Conservation (phyloP, 106 monocot genomes). For the Posidonia australis region DNA sequence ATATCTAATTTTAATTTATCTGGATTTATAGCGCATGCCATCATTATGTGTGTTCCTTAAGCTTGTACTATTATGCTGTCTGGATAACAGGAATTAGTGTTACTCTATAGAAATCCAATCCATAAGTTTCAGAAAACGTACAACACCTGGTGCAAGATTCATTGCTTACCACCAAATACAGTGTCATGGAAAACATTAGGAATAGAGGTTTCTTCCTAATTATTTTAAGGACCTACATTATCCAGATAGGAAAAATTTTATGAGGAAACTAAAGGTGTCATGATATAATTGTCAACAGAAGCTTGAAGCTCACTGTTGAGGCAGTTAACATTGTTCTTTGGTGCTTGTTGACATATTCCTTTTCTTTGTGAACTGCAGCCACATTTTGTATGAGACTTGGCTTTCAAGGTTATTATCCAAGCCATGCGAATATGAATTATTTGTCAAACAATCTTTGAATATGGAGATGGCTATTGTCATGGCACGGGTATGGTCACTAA, state of each 20-base stretch:
- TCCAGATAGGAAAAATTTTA: background rate
- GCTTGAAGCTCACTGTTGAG: background rate
- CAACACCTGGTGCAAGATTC: no score
- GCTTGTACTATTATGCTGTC: no score
- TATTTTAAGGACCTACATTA: background rate
- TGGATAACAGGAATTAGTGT: no score
- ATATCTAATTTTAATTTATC: no score
- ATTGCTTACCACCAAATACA: no score
- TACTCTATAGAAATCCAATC: no score
- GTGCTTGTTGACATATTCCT: background rate
- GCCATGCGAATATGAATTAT: conserved; percentile 90
- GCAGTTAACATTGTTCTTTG: background rate
- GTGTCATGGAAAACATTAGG: no score
- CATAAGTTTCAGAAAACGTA: no score
- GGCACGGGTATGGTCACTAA: conserved; percentile 59
- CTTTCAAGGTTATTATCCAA: conserved; percentile 87
- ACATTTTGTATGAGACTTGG: conserved; percentile 95
- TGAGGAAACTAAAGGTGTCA: background rate
- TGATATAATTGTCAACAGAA: background rate
- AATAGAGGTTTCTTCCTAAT: no score
- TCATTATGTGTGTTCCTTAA: no score
- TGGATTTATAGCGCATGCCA: no score
- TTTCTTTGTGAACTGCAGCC: conserved; percentile 35
- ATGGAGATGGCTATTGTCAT: conserved; percentile 99
- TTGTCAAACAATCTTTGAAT: conserved; percentile 92